Base-by-base conservation (phyloP, 306 rosid genomes). In the Trichosanthes cucumerina region DNA sequence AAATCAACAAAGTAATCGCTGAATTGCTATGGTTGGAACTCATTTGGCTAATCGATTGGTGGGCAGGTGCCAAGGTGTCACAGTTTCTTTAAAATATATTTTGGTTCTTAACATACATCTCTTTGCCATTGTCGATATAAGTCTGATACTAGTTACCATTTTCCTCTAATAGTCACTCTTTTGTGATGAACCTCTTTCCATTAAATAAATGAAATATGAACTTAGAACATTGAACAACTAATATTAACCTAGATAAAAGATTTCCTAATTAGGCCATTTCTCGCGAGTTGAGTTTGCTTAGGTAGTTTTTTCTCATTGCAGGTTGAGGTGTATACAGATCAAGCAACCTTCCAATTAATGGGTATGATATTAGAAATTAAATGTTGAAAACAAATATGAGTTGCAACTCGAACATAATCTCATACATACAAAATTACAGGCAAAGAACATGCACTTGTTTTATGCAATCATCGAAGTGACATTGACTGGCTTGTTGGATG, bases 401-500 rank as follows among this genome's bases (percentile, higher is more conserved):
- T 43, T 69, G 23, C 77, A 71, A 71, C 9, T 71, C 9, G 15
- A 75, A 75, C 66, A 12, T 54, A n/a, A 54, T 76, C 50, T 19
- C 52, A 47, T 77, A 5, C 56, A 26, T 49, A 66, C 86, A 68
- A 73, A 47, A 68, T 80, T 81, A 26, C 78, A 94, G 98, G 98
- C 52, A 87, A 86, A 83, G 97, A 92, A 82, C 90, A 85, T 75
- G 98, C 98, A 28, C 92, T 94, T 79, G 5, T 94, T 64, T 84
- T 94, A 41, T 86, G 96, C 89, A 94, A 94, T 73, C 98, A 92
- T 86, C 88, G 88, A 81, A 88, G 98, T 74, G 97, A 94, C 88
- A 90, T 94, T 79, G 96, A 92, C 87, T 94, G 98, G 98, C 98
- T 94, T 82, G 87, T 90, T 72, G 98, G 97, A 83, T 92, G 94